phyloP scores from a whole-genome alignment of 352 stramenopile genomes.

The Blastocystis sp. region DNA sequence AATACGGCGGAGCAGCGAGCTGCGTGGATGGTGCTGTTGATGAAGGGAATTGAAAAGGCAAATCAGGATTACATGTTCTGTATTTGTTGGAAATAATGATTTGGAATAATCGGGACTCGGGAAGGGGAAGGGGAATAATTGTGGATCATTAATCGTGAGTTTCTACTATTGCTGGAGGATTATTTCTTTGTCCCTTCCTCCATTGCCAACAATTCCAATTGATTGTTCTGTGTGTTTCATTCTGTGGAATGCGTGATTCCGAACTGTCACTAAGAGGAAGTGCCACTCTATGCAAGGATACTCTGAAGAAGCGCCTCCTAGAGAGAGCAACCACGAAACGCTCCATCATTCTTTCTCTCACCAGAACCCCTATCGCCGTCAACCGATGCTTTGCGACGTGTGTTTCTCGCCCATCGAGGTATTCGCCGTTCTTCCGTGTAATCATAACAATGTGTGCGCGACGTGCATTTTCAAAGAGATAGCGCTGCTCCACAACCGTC shows the following conservation, averaged over 20 bases:
- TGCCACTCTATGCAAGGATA: too few species aligned
- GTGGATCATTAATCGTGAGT: not conserved
- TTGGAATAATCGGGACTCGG: not conserved
- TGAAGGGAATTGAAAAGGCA: not conserved
- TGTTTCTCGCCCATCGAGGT: conserved; percentile 49
- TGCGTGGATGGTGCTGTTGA: conserved; percentile 31
- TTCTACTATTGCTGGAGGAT: not conserved
- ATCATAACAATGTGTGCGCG: conserved; percentile 31
- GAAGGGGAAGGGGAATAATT: not conserved
- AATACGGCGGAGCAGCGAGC: not conserved
- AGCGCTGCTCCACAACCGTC: conserved; percentile 29
- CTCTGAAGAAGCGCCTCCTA: too few species aligned
- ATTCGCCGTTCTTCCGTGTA: conserved; percentile 35
- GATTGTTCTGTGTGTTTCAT: not conserved
- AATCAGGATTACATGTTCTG: conserved; percentile 4
- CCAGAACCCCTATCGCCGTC: too few species aligned
- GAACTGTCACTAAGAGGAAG: too few species aligned
- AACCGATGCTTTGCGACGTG: conserved; percentile 34
- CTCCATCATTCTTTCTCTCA: too few species aligned
- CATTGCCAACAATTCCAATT: not conserved
- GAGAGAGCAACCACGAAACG: too few species aligned
- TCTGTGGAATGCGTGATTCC: too few species aligned
- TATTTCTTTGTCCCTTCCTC: not conserved
- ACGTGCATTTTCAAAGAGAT: conserved; percentile 70
- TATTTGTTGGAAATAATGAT: not conserved